phyloP scores from a whole-genome alignment of 2,329 filamentous ascomycete genomes.

The Ascomycota sp. region DNA sequence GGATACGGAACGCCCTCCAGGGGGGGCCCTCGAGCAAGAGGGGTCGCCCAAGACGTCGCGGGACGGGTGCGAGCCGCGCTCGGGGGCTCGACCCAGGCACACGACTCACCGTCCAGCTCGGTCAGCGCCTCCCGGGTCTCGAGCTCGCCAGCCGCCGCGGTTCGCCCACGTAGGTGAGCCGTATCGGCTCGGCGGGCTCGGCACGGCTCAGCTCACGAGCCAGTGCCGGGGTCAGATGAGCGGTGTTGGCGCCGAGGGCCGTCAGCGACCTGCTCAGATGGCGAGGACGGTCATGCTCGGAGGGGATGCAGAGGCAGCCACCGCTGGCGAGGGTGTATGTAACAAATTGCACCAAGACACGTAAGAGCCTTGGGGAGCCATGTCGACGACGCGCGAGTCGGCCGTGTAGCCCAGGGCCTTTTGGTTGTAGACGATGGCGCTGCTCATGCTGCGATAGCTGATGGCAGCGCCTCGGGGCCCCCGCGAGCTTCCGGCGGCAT shows the following conservation, averaged over 20 bases:
- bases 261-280: not conserved
- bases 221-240: constrained; percentile 1
- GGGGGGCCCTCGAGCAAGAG: constrained; percentile 1
- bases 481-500: not conserved
- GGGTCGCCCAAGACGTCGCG: not conserved
- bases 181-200: not conserved
- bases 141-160: not conserved
- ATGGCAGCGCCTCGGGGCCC: not conserved
- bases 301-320: constrained; percentile 1
- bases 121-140: not conserved
- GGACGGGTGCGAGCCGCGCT: not conserved
- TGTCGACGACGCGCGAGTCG: constrained; percentile 1
- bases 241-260: not conserved
- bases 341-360: constrained; percentile 2
- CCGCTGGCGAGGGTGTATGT: constrained; percentile 1
- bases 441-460: constrained; percentile 1
- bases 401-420: not conserved
- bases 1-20: not conserved
- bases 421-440: constrained; percentile 1
- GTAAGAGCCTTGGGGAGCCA: constrained; percentile 1
- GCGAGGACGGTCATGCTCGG: not conserved
- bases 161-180: not conserved
- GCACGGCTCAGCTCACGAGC: not conserved
- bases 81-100: not conserved
- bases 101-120: not conserved